Conservation (phyloP, 225 moss, liverwort and hornwort species). For the Pseudisothecium myosuroides region DNA sequence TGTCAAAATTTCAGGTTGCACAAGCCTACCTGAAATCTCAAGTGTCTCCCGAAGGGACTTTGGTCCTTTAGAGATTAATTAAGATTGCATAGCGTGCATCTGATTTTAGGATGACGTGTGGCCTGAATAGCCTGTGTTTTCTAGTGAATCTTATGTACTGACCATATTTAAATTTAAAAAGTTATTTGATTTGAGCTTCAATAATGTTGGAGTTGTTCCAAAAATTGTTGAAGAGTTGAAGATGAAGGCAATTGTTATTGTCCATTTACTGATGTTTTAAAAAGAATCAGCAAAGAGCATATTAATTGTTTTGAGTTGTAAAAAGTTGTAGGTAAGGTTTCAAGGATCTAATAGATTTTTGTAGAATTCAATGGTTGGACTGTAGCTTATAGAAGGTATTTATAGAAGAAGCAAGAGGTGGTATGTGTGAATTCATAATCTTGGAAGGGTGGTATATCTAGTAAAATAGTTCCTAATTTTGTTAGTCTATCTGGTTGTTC, state of each 20-base stretch:
- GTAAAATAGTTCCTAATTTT: neutral
- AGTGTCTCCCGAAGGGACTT: too few relatives aligned
- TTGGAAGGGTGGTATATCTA: neutral
- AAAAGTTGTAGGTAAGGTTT: neutral
- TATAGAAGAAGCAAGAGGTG: neutral
- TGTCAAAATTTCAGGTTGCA: too few relatives aligned
- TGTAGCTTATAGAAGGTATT: neutral
- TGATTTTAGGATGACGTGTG: neutral
- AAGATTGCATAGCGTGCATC: neutral
- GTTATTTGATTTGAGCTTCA: neutral
- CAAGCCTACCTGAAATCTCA: too few relatives aligned
- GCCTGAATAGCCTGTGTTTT: neutral
- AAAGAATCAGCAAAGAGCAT: fast-evolving
- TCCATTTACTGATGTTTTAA: neutral
- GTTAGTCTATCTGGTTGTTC: neutral
- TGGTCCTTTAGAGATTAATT: too few relatives aligned
- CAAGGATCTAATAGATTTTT: neutral
- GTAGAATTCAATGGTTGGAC: neutral
- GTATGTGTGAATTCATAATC: neutral
- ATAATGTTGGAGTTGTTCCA: neutral
- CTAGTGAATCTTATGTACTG: neutral
- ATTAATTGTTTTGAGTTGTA: neutral
- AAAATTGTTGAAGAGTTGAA: neutral
- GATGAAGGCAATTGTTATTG: neutral
- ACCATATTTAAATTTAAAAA: neutral